Conservation (phyloP, 2,329 filamentous ascomycete genomes). For the Fusarium sulawesiense region DNA sequence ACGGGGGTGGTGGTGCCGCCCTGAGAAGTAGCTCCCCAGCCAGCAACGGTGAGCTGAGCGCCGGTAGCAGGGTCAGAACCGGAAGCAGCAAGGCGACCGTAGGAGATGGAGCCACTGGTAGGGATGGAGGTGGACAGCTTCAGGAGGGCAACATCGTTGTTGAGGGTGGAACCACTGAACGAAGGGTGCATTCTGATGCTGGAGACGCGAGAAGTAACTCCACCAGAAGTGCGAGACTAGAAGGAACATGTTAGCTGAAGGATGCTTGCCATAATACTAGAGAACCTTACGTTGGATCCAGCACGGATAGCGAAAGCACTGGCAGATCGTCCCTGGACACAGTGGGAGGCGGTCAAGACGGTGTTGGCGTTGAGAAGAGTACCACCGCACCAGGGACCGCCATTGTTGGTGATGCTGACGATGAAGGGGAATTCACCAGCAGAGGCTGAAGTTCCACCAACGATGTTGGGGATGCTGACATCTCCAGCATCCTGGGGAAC, state of each 20-base stretch:
- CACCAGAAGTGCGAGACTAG: constrained; percentile 45
- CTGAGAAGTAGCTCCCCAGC: constrained; percentile 45
- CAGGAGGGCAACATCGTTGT: constrained; percentile 49
- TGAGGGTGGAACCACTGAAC: constrained; percentile 25
- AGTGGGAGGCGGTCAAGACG: constrained; percentile 50
- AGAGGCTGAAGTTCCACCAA: constrained; percentile 42
- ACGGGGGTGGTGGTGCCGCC: constrained; percentile 22
- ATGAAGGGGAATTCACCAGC: constrained; percentile 50
- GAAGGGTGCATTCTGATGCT: constrained; percentile 41
- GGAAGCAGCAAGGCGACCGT: constrained; percentile 40
- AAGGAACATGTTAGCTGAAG: accelerated
- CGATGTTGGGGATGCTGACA: constrained; percentile 29
- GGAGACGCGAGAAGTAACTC: constrained; percentile 42
- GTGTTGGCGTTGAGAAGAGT: constrained; percentile 48
- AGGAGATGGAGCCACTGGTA: constrained; percentile 32
- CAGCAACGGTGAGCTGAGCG: constrained; percentile 38
- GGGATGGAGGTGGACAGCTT: constrained; percentile 43
- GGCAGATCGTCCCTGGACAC: constrained; percentile 15
- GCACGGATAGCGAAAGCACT: constrained; percentile 44
- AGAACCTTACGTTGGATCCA: constrained; percentile 41
- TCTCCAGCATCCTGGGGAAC: constrained; percentile 6
- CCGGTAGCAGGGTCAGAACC: constrained; percentile 45
- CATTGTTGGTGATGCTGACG: constrained; percentile 38
- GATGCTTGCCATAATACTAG: too few relatives aligned
- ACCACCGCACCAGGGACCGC: constrained; percentile 47